Evolutionary conservation across 2,329 filamentous ascomycete species (phyloP).

Genomic region (Fusarium metavorans): DNA sequence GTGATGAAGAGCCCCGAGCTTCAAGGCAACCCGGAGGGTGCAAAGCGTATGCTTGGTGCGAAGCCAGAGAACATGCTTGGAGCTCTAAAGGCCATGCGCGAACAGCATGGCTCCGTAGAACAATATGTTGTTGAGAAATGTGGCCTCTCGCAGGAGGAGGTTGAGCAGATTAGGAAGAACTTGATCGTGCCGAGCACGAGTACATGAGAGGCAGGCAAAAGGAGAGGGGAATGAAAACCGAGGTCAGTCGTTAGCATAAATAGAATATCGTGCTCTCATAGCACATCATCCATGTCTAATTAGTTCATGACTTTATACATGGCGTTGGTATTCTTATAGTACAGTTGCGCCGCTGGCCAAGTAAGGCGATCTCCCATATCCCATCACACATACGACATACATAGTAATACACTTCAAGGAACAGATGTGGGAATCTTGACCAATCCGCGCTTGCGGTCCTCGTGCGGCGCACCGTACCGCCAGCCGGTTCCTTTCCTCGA

Average conservation of each 20-base stretch:
- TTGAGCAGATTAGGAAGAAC: conserved; percentile 65
- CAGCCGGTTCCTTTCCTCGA: conserved; percentile 66
- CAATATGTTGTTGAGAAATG: conserved; percentile 71
- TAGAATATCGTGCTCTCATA: background rate
- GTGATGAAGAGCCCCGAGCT: conserved; percentile 64
- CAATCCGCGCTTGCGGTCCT: conserved; percentile 72
- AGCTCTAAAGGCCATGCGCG: conserved; percentile 66
- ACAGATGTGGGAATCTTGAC: conserved; percentile 77
- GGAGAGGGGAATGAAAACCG: background rate
- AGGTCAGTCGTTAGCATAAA: background rate
- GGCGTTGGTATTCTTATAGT: conserved; percentile 43
- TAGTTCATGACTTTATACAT: conserved; percentile 40
- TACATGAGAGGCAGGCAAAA: background rate
- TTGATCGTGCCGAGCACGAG: conserved; percentile 54
- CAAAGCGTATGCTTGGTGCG: conserved; percentile 59
- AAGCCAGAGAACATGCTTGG: conserved; percentile 61
- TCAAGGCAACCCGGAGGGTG: conserved; percentile 57
- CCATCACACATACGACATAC: conserved; percentile 17
- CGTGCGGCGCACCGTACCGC: conserved; percentile 72
- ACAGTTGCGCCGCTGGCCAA: conserved; percentile 38
- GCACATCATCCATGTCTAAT: conserved; percentile 26
- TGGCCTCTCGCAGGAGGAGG: conserved; percentile 66
- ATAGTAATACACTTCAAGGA: conserved; percentile 54
- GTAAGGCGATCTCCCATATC: conserved; percentile 7
- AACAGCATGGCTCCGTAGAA: conserved; percentile 73